Percentiles rank a stretch among this genome's conserved stretches.
These are phyloP conservation scores for Paramecium tetraurelia DNA, from an alignment of 73 alveolate species.

Conservation along the genomic window DNA sequence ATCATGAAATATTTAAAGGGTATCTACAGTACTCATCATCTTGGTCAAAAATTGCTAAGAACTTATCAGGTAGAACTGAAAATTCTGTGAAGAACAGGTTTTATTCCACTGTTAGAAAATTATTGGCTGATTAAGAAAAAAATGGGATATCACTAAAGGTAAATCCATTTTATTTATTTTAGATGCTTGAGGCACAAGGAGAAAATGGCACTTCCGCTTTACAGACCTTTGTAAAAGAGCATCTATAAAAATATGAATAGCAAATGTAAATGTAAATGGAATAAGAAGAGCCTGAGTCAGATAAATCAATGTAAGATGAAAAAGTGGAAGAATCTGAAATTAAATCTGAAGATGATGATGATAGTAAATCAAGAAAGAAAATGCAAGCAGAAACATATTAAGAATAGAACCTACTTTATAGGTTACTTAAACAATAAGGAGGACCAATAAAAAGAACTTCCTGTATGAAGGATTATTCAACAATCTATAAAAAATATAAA, in stretches of 20 bases:
- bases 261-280: conserved; percentile 16
- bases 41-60: conserved; percentile 63
- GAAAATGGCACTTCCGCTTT: conserved; percentile 41
- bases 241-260: not conserved
- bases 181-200: conserved; percentile 15
- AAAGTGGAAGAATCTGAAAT: conserved; percentile 28
- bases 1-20: conserved; percentile 55
- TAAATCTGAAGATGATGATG: conserved; percentile 50
- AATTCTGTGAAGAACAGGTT: conserved; percentile 62
- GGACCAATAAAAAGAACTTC: conserved; percentile 46
- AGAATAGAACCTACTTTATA: conserved; percentile 15
- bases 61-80: conserved; percentile 60
- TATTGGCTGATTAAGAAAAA: conserved; percentile 60
- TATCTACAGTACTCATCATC: conserved; percentile 32
- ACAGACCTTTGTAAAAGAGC: not conserved
- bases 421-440: conserved; percentile 32
- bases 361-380: conserved; percentile 44
- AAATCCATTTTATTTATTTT: not conserved
- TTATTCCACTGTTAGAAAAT: conserved; percentile 60
- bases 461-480: conserved; percentile 46
- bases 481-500: conserved; percentile 39
- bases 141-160: conserved; percentile 36
- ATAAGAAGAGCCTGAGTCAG: not conserved
- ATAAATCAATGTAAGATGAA: not conserved
- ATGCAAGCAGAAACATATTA: not conserved